Evolutionary conservation across 257 asterid species (phyloP).

Genomic region (Solanum virginianum): DNA sequence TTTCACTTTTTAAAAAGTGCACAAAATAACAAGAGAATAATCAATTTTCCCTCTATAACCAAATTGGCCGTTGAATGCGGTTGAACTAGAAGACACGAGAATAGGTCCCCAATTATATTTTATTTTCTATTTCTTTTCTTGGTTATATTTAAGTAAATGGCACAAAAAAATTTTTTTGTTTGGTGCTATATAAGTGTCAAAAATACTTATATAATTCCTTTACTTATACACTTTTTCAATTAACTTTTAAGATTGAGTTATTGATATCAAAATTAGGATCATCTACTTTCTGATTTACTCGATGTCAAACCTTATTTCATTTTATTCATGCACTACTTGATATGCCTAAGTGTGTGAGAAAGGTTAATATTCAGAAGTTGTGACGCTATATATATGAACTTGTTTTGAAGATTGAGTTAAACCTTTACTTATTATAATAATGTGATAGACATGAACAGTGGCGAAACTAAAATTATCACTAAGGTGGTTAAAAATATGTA

Average conservation of each 20-base stretch:
- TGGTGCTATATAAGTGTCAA: not conserved
- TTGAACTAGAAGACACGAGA: not conserved
- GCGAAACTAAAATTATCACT: no score
- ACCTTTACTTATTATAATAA: not conserved
- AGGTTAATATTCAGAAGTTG: not conserved
- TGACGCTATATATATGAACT: no score
- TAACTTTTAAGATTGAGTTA: not conserved
- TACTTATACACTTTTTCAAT: not conserved
- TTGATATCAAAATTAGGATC: rapidly evolving
- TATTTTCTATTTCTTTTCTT: not conserved
- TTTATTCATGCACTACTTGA: not conserved
- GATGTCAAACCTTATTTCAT: no score
- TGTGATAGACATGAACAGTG: not conserved
- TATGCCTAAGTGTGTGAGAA: not conserved
- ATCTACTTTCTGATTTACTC: not conserved
- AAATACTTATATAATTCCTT: not conserved
- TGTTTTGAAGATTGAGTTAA: no score
- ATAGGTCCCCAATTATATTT: not conserved
- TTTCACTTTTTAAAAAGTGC: not conserved
- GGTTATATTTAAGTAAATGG: not conserved
- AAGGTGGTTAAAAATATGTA: no score
- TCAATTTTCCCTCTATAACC: not conserved
- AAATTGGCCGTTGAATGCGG: not conserved
- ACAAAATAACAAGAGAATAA: not conserved
- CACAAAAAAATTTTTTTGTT: not conserved